phyloP scores from a whole-genome alignment of 371 early-diverging fungal genomes.

The Mucor sp. region DNA sequence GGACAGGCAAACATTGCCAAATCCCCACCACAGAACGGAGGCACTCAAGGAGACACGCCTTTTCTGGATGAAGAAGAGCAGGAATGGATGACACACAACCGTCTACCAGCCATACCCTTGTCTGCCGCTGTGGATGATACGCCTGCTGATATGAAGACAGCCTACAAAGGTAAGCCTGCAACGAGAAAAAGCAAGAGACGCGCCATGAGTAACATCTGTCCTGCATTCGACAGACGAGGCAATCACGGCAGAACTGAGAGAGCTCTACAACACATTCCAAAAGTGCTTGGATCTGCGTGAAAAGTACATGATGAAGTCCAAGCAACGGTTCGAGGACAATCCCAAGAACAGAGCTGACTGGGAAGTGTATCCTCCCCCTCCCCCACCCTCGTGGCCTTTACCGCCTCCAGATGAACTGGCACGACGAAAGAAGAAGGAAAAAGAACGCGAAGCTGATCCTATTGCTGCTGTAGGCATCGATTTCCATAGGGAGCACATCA shows the following conservation, averaged over 20 bases:
- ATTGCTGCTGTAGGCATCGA: conserved; percentile 55
- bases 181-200: neutral
- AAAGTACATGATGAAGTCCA: conserved; percentile 81
- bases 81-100: neutral
- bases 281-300: conserved; percentile 80
- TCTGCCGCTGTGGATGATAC: conserved; percentile 12
- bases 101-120: conserved; percentile 6
- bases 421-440: conserved; percentile 44
- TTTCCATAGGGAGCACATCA: conserved; percentile 64
- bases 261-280: conserved; percentile 58
- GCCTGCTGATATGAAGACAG: conserved; percentile 1
- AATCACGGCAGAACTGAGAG: conserved; percentile 56
- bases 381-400: conserved; percentile 73
- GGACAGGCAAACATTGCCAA: neutral
- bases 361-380: conserved; percentile 90
- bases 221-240: conserved; percentile 38
- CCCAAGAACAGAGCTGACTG: conserved; percentile 83
- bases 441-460: conserved; percentile 53
- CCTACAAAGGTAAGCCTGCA: conserved; percentile 4
- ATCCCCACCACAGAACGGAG: neutral
- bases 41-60: neutral
- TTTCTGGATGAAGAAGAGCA: conserved; percentile 10
- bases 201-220: neutral
- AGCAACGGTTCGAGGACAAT: conserved; percentile 84
- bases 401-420: conserved; percentile 48